Base-by-base conservation (phyloP, 2,329 filamentous ascomycete species). In the Parascedosporium putredinis region DNA sequence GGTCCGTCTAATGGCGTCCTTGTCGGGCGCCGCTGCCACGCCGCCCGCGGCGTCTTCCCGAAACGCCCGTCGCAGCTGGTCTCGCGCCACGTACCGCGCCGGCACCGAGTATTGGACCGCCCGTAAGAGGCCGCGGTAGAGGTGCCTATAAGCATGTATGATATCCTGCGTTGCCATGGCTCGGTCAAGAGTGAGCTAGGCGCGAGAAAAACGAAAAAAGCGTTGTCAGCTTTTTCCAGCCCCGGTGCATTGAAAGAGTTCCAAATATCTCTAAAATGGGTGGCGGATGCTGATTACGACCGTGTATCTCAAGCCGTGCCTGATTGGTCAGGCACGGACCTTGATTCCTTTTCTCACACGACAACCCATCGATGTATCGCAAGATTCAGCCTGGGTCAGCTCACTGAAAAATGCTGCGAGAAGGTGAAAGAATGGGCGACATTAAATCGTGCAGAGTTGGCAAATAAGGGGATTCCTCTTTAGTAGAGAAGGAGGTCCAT, bases 101-200 rank as follows among this genome's bases (percentile, higher is more conserved):
- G 86, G 86, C 54, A 76, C 75, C 12, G 85, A 78, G 67, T 81
- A 86, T 55, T 84, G 81, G 20, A 91, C 78, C 3, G 85, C 87
- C 25, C 73, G 78, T n/a, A 90, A 72, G 16, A 78, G 69, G 5
- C 73, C 73, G 48, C 83, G 79, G 60, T 85, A 84, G 29, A 93
- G 71, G 51, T 77, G 71, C 53, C 87, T 78, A 65, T 91, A 93
- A 44, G 83, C 79, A 56, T 76, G 73, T 34, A 83, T 60, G 47
- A 87, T 60, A 25, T 80, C 67, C 12, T 59, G 53, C 7, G 62
- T 58, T 27, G 53, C 49, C 33, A 51, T 55, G 6, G 14, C n/a
- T n/a, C n/a, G n/a, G n/a, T n/a, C n/a, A n/a, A n/a, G n/a, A n/a
- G n/a, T n/a, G n/a, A n/a, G 34, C 27, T 31, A 31, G 27, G 12